Evolutionary conservation across 2,329 filamentous ascomycete species (phyloP).

Genomic region (Xylaria polymorpha): DNA sequence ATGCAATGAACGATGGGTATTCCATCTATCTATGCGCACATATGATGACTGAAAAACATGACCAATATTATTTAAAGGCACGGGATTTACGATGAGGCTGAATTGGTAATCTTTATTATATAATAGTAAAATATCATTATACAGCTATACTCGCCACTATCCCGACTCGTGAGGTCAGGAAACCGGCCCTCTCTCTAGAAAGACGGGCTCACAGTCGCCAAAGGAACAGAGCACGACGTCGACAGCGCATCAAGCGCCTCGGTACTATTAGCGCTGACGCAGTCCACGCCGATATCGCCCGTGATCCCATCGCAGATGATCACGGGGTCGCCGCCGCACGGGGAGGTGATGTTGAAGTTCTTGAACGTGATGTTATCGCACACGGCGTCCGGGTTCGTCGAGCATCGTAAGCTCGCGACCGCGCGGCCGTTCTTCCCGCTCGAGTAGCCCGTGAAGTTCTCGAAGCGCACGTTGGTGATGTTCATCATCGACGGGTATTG

Average conservation of each 20-base stretch:
- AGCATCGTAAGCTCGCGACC: constrained; percentile 67
- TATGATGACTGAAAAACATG: neutral
- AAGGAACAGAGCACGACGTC: constrained; percentile 49
- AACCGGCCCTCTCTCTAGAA: constrained; percentile 9
- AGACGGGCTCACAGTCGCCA: constrained; percentile 41
- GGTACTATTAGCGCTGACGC: constrained; percentile 52
- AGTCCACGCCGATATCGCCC: constrained; percentile 52
- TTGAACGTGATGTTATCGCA: constrained; percentile 67
- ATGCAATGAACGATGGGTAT: neutral
- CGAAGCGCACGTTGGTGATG: constrained; percentile 68
- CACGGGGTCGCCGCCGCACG: constrained; percentile 56
- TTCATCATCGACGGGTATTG: constrained; percentile 67
- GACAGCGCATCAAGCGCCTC: constrained; percentile 50
- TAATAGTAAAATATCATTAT: constrained; percentile 5
- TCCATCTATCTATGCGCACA: neutral
- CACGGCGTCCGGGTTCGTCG: constrained; percentile 62
- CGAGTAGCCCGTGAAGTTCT: constrained; percentile 68
- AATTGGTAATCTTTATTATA: neutral
- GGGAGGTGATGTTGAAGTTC: constrained; percentile 65
- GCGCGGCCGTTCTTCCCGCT: constrained; percentile 66
- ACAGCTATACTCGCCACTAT: neutral
- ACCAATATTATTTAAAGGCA: no score
- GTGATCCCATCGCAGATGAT: constrained; percentile 63
- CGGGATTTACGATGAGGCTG: neutral
- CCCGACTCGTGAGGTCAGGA: neutral